Percentiles rank a stretch among this genome's conserved stretches.
phyloP scores from a whole-genome alignment of 352 stramenopile species.

The Pythium monospermum region DNA sequence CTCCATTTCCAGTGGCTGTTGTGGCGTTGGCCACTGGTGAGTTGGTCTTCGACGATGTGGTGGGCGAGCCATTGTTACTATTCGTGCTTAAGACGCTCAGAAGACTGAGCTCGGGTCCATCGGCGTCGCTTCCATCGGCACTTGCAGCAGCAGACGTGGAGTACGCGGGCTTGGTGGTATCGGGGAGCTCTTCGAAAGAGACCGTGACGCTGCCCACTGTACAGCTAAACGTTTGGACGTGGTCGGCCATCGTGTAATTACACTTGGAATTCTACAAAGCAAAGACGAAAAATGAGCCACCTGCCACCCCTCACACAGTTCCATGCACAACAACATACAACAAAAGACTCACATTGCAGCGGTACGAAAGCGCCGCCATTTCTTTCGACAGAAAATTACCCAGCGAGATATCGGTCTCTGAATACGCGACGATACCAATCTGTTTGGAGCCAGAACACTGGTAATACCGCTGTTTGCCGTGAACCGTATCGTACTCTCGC shows the following conservation, averaged over 20 bases:
- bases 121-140: too few species aligned
- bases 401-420: conserved; percentile 71
- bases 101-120: conserved; percentile 40
- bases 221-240: conserved; percentile 80
- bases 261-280: conserved; percentile 73
- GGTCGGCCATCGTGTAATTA: conserved; percentile 74
- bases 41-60: conserved; percentile 18
- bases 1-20: background rate
- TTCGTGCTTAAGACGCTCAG: conserved; percentile 28
- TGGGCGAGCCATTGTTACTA: background rate
- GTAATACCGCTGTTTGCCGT: conserved; percentile 47
- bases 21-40: background rate
- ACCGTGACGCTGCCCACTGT: conserved; percentile 66
- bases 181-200: conserved; percentile 76
- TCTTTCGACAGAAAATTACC: conserved; percentile 76
- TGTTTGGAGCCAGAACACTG: conserved; percentile 71
- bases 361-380: conserved; percentile 56
- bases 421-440: conserved; percentile 56
- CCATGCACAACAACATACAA: background rate
- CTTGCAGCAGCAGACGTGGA: too few species aligned
- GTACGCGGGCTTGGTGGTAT: conserved; percentile 25
- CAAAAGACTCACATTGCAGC: conserved; percentile 56
- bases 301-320: too few species aligned
- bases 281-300: background rate
- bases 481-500: conserved; percentile 46